Base-by-base conservation (phyloP, 1,284 basidiomycete genomes). In the Apiotrichum gamsii region DNA sequence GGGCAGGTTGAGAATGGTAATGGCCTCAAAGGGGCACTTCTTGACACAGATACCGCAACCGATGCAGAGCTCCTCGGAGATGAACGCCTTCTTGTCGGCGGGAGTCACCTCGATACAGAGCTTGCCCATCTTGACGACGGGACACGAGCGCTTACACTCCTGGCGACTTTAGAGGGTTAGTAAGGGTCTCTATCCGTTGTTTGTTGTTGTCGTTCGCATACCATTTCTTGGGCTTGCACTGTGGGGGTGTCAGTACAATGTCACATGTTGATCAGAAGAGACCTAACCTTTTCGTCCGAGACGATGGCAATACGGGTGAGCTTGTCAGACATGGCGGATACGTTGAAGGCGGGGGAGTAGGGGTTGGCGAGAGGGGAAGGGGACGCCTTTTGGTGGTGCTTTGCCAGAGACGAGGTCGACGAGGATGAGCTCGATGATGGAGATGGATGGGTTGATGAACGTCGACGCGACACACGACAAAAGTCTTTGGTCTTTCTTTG, bases 1-100 rank as follows among this genome's bases (percentile, higher is more conserved):
- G 36, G 93, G 93, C 45, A 97, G 77, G 72, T 96, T 95, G 77
- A 97, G 94, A 74, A 96, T 95, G 44, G 85, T 80, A 67, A 97
- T 96, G 52, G 91, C 91, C 76, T 96, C 91, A 64, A 96, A 96
- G 31, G 93, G 93, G 71, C 91, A 94, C 90, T 94, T 95, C 76
- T 95, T 95, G 37, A 94, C 90, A 72, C 93, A 96, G 66, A 95
- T 95, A 86, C 91, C 91, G 73, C 91, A 96, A 65, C 90, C 90
- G 57, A 94, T 94, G 70, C 90, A 94, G 46, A 97, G 76, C 70
- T 93, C 90, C 73, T 96, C 91, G 24, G 93, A 96, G 74, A 97
- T 85, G 80, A 91, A 95, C 3, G 93, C 86, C 73, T 95, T 95
- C 78, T 93, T 94, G 76, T 94, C 88, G 14, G 83, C 80, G 14